A percentile compares a stretch with the other conserved stretches of the same genome.
Evolutionary conservation across 129 eudicot species (phyloP).

Genomic region (Dittrichia graveolens): DNA sequence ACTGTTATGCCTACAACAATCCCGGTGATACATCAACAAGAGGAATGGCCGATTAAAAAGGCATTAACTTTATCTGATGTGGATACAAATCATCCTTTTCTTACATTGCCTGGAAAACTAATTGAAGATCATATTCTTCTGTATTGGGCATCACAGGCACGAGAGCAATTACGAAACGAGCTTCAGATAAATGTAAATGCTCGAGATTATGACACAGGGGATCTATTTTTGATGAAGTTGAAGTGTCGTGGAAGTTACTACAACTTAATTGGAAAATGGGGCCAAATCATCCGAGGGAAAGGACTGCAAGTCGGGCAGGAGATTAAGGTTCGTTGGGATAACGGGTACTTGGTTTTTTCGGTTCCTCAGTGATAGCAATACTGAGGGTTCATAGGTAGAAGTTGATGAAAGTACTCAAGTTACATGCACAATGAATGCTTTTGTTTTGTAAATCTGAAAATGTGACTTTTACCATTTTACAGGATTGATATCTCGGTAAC

Average conservation of each 20-base stretch:
- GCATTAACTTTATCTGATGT: constrained; percentile 76
- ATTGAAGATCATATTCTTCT: constrained; percentile 78
- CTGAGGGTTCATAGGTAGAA: constrained; percentile 43
- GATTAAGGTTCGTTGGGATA: constrained; percentile 82
- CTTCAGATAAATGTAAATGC: constrained; percentile 69
- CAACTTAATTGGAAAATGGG: constrained; percentile 82
- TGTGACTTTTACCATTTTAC: constrained; percentile 38
- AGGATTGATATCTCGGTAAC: constrained; percentile 25
- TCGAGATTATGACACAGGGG: constrained; percentile 75
- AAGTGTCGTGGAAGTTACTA: constrained; percentile 77
- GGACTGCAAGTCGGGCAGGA: constrained; percentile 73
- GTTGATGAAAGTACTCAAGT: constrained; percentile 32
- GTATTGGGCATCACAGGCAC: constrained; percentile 76
- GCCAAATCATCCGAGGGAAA: constrained; percentile 78
- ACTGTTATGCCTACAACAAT: constrained; percentile 39
- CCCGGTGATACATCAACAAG: constrained; percentile 44
- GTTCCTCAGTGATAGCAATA: constrained; percentile 59
- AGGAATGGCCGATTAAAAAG: constrained; percentile 85
- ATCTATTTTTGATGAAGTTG: constrained; percentile 65
- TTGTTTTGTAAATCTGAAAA: constrained; percentile 42
- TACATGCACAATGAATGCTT: constrained; percentile 28
- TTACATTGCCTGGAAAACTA: constrained; percentile 82
- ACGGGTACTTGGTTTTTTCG: constrained; percentile 71
- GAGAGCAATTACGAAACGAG: constrained; percentile 75
- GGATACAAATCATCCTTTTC: constrained; percentile 83